Conservation (phyloP, 148 eudicot species). For the Chenopodium berlandieri region DNA sequence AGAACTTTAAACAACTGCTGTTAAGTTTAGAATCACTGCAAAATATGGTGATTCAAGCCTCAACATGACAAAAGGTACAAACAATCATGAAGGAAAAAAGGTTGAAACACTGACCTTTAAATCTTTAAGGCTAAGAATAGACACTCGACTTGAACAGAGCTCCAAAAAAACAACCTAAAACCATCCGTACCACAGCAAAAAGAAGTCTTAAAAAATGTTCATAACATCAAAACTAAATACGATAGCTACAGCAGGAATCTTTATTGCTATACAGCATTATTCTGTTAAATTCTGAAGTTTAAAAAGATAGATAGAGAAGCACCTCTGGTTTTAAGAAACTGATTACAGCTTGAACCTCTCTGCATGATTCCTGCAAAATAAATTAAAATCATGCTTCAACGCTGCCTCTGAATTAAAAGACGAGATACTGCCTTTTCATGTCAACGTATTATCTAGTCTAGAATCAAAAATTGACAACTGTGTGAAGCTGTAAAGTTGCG, state of each 20-base stretch:
- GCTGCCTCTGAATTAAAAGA: neutral
- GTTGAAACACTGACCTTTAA: conserved; percentile 47
- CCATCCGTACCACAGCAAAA: conserved; percentile 12
- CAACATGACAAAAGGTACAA: neutral
- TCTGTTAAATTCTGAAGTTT: conserved; percentile 14
- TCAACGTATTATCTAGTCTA: too few species aligned
- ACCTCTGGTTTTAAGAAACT: conserved; percentile 85
- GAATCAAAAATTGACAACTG: too few species aligned
- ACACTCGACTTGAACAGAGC: conserved; percentile 80
- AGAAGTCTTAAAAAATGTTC: neutral
- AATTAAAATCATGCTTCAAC: conserved; percentile 10
- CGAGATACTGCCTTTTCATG: too few species aligned
- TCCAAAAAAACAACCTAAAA: conserved; percentile 90
- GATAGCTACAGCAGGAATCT: conserved; percentile 11
- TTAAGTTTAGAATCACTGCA: neutral
- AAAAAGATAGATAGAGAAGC: conserved; percentile 22
- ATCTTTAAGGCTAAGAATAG: conserved; percentile 67
- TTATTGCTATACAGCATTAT: conserved; percentile 1
- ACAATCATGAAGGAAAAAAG: neutral
- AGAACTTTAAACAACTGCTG: neutral
- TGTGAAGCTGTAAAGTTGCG: too few species aligned
- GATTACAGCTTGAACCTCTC: conserved; percentile 86
- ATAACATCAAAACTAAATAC: neutral
- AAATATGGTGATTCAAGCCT: neutral
- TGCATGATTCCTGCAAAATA: conserved; percentile 76